A percentile compares a stretch with the other conserved stretches of the same genome.
Conservation (phyloP, 768 basidiomycete genomes). For the Auriscalpium vulgare region DNA sequence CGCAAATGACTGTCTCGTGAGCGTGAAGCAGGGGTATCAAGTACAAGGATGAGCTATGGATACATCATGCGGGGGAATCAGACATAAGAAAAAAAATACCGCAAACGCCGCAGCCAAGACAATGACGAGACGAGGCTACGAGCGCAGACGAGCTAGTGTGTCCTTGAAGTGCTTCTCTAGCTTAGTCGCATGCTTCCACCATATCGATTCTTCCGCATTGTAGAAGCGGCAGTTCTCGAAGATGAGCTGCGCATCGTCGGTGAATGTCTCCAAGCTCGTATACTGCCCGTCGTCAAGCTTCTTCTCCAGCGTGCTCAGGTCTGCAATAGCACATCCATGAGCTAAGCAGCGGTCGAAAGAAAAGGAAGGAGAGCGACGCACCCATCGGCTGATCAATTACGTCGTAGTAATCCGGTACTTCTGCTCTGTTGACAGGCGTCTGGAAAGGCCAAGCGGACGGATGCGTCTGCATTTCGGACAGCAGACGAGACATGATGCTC, state of each 20-base stretch:
- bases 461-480: conserved; percentile 73
- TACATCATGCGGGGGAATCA: no score
- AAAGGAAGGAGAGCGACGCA: conserved; percentile 28
- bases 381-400: conserved; percentile 92
- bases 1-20: no score
- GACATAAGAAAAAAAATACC: not conserved
- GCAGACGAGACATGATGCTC: conserved; percentile 63
- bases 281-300: conserved; percentile 91
- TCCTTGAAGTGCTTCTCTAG: conserved; percentile 74
- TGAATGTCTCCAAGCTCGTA: conserved; percentile 59
- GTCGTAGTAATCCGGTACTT: conserved; percentile 86
- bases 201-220: conserved; percentile 75
- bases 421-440: conserved; percentile 66
- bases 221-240: conserved; percentile 87
- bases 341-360: not conserved
- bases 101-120: not conserved
- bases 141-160: conserved; percentile 24
- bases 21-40: no score
- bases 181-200: conserved; percentile 77
- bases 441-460: conserved; percentile 84
- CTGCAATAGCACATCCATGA: conserved; percentile 30
- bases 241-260: conserved; percentile 74
- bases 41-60: no score
- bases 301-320: conserved; percentile 80
- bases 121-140: not conserved